These are phyloP conservation scores for Exophiala phaeomuriformis DNA, from an alignment of 2,329 filamentous ascomycete genomes.

Conservation along the genomic window DNA sequence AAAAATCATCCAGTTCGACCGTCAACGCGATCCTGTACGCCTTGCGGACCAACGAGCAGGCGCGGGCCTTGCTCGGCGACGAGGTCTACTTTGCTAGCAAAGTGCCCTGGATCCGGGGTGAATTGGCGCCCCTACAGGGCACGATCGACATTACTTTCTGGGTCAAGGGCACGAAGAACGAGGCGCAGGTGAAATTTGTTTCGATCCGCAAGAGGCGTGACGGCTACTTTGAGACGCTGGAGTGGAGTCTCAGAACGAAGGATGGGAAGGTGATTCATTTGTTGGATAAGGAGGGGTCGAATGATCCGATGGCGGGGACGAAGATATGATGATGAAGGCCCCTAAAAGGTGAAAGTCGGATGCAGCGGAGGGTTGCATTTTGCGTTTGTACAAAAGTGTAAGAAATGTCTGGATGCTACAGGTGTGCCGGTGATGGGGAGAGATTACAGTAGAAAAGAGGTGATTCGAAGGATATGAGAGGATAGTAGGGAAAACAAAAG, in stretches of 20 bases:
- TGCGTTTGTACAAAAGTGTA: no score
- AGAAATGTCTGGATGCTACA: no score
- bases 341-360: neutral
- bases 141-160: constrained; percentile 78
- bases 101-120: constrained; percentile 75
- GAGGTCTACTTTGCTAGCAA: constrained; percentile 73
- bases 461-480: no score
- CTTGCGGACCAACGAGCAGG: constrained; percentile 68
- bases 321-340: neutral
- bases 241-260: constrained; percentile 74
- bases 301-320: constrained; percentile 16
- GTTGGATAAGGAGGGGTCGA: constrained; percentile 37
- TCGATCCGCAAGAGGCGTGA: constrained; percentile 63
- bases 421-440: no score
- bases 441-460: no score
- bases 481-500: no score
- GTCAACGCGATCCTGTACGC: constrained; percentile 89
- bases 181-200: constrained; percentile 71
- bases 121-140: constrained; percentile 91
- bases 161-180: constrained; percentile 69
- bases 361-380: no score
- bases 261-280: constrained; percentile 65
- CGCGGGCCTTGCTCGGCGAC: constrained; percentile 73
- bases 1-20: constrained; percentile 80
- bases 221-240: constrained; percentile 74